Conservation (phyloP, 2,329 filamentous ascomycete species). For the Grosmannia serpens region DNA sequence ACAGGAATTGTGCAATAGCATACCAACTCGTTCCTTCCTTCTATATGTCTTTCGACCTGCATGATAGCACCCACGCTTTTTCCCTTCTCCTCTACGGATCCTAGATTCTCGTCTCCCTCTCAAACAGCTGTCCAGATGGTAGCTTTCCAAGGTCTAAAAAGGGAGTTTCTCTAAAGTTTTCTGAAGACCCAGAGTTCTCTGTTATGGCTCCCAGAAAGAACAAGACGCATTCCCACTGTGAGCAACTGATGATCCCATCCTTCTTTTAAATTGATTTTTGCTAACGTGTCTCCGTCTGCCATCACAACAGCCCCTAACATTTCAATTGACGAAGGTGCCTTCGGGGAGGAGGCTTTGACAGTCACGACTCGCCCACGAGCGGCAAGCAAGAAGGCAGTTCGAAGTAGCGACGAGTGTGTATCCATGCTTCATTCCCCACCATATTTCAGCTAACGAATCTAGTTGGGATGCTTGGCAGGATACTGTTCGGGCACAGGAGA, state of each 20-base stretch:
- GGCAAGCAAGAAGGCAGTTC: background rate
- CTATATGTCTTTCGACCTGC: background rate
- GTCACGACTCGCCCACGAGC: background rate
- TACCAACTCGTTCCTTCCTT: background rate
- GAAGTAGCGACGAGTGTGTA: background rate
- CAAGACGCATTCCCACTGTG: conserved; percentile 4
- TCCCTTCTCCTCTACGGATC: too few species aligned
- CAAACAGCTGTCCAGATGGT: too few species aligned
- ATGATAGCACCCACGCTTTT: too few species aligned
- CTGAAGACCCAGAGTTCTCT: too few species aligned
- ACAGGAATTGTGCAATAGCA: background rate
- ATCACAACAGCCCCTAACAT: background rate
- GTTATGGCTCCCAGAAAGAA: conserved; percentile 3
- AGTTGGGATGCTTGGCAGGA: conserved; percentile 8
- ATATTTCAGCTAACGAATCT: background rate
- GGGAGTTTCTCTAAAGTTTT: too few species aligned
- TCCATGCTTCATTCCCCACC: background rate
- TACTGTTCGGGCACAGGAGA: conserved; percentile 7
- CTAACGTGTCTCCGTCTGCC: too few species aligned
- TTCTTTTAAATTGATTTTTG: too few species aligned
- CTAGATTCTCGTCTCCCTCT: too few species aligned
- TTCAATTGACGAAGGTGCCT: background rate
- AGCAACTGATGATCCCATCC: background rate
- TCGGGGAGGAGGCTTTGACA: background rate
- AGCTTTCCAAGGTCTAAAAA: too few species aligned